Conservation (phyloP, 495 filamentous ascomycete species). For the Annulohypoxylon stygium region DNA sequence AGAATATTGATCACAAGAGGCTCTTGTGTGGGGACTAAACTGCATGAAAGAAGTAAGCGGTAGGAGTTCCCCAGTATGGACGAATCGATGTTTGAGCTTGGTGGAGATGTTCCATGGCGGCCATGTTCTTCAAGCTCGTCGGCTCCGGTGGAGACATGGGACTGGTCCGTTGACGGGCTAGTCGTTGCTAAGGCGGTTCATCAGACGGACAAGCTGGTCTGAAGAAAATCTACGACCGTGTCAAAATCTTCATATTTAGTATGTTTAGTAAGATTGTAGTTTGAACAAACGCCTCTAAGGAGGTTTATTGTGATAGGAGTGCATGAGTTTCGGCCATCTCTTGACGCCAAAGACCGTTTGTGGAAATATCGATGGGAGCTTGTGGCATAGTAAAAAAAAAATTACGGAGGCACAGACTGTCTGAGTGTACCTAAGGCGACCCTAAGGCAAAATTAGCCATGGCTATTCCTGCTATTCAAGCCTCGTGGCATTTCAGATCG, state of each 20-base stretch:
- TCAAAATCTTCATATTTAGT: slow-evolving; percentile 11
- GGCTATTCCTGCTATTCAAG: slow-evolving; percentile 9
- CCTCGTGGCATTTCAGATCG: slow-evolving; percentile 49
- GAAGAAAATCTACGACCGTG: slow-evolving; percentile 20
- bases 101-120: slow-evolving; percentile 36
- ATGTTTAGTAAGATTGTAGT: slow-evolving; percentile 15
- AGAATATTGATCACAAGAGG: slow-evolving; percentile 31
- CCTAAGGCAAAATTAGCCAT: slow-evolving; percentile 18
- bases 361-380: slow-evolving; percentile 5
- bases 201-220: slow-evolving; percentile 36
- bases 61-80: slow-evolving; percentile 33
- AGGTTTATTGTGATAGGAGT: slow-evolving; percentile 21
- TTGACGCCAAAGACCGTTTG: slow-evolving; percentile 7
- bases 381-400: slow-evolving; percentile 1
- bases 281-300: slow-evolving; percentile 16
- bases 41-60: slow-evolving; percentile 44
- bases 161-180: slow-evolving; percentile 24
- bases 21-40: slow-evolving; percentile 16
- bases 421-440: slow-evolving; percentile 7
- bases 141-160: slow-evolving; percentile 21
- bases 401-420: slow-evolving; percentile 10
- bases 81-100: slow-evolving; percentile 44
- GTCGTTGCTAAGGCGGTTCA: slow-evolving; percentile 26
- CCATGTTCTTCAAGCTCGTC: slow-evolving; percentile 27
- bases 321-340: slow-evolving; percentile 27